Conservation (phyloP, 352 stramenopile genomes). For the Aphanomyces euteiches region DNA sequence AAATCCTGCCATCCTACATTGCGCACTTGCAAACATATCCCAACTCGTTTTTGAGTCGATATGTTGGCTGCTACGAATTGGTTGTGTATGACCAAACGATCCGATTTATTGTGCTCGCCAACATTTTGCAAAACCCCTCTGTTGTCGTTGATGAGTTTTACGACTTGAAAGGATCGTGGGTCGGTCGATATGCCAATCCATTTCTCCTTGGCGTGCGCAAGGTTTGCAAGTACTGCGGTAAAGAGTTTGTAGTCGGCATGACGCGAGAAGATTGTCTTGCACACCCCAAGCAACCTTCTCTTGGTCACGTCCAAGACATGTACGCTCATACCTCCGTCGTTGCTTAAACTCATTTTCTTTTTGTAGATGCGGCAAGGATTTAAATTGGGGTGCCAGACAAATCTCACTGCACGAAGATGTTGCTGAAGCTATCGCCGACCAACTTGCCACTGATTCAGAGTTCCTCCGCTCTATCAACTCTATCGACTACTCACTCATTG, state of each 20-base stretch:
- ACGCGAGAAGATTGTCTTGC: constrained; percentile 68
- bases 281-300: constrained; percentile 46
- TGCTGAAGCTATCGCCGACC: constrained; percentile 64
- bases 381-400: constrained; percentile 80
- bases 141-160: constrained; percentile 86
- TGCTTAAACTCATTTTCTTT: neutral
- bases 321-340: neutral
- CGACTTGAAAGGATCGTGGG: constrained; percentile 88
- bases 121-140: constrained; percentile 82
- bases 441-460: constrained; percentile 88
- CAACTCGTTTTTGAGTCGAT: constrained; percentile 84
- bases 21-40: constrained; percentile 71
- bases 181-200: constrained; percentile 50
- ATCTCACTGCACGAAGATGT: constrained; percentile 69
- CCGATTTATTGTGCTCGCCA: constrained; percentile 84
- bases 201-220: constrained; percentile 16
- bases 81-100: constrained; percentile 83
- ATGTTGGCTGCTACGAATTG: constrained; percentile 85
- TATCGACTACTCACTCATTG: constrained; percentile 96
- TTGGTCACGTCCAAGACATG: constrained; percentile 69
- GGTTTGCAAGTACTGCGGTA: constrained; percentile 84
- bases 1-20: constrained; percentile 87
- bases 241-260: constrained; percentile 84
- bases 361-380: constrained; percentile 63
- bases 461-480: constrained; percentile 94